Evolutionary conservation across 768 basidiomycete species (phyloP).

Genomic region (Suillus luteus): DNA sequence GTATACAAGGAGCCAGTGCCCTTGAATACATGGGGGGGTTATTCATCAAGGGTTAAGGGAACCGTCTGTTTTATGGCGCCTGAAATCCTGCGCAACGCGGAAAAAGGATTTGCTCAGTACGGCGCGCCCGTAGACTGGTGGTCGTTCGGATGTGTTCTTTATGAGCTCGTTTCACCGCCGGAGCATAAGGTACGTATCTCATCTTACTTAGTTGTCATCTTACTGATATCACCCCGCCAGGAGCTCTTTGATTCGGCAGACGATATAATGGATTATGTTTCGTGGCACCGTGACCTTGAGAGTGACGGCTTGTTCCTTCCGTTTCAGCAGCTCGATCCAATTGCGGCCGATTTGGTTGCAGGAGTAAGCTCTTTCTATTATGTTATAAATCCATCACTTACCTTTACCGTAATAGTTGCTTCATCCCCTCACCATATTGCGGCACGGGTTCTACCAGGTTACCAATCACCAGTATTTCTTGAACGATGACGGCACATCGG

Average conservation of each 20-base stretch:
- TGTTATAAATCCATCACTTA: too few species aligned
- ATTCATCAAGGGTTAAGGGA: constrained; percentile 33
- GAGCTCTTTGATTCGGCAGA: constrained; percentile 16
- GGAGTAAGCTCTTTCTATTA: too few species aligned
- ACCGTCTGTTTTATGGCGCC: constrained; percentile 44
- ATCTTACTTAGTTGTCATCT: not conserved
- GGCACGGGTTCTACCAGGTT: too few species aligned
- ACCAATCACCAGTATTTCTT: too few species aligned
- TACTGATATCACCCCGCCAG: too few species aligned
- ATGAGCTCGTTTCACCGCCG: constrained; percentile 21
- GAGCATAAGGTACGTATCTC: constrained; percentile 24
- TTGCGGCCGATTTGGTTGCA: too few species aligned
- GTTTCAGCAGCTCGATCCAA: too few species aligned
- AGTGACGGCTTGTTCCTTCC: too few species aligned
- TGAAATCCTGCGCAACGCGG: constrained; percentile 28
- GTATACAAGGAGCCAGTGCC: constrained; percentile 13
- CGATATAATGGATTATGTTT: constrained; percentile 25
- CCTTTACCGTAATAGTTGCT: too few species aligned
- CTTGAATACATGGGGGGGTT: constrained; percentile 19
- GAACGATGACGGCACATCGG: too few species aligned
- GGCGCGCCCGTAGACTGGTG: constrained; percentile 26
- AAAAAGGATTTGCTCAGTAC: too few species aligned
- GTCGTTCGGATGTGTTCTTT: constrained; percentile 37
- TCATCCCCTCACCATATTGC: too few species aligned
- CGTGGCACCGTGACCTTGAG: constrained; percentile 15